Evolutionary conservation across 306 rosid genomes (phyloP).

Genomic region (Prunus armeniaca): DNA sequence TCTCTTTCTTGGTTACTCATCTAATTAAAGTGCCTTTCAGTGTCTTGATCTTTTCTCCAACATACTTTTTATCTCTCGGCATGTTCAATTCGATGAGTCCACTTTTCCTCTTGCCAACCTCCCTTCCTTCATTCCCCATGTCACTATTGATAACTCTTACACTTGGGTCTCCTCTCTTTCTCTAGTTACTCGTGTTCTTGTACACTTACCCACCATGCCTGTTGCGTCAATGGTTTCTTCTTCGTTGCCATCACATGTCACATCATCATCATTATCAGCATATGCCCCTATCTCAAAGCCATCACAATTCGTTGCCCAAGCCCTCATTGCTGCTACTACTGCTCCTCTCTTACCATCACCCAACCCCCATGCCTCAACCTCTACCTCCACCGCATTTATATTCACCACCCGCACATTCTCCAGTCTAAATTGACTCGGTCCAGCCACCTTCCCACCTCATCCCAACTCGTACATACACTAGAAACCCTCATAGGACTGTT

Average conservation of each 20-base stretch:
- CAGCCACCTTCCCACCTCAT: not conserved
- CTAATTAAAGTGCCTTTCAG: not conserved
- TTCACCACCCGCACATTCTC: no score
- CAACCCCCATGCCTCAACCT: not conserved
- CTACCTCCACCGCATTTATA: not conserved
- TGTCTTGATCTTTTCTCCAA: not conserved
- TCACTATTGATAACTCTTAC: not conserved
- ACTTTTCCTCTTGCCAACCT: not conserved
- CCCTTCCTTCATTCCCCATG: not conserved
- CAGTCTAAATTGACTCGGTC: no score
- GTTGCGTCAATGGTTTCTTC: no score
- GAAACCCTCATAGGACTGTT: not conserved
- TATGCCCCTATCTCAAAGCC: not conserved
- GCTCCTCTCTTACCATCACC: not conserved
- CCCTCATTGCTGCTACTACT: not conserved
- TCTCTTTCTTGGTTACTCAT: not conserved
- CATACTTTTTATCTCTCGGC: not conserved
- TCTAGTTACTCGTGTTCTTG: no score
- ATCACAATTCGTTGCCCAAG: not conserved
- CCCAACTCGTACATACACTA: not conserved
- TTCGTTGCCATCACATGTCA: no score
- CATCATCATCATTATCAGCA: not conserved
- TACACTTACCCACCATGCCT: no score
- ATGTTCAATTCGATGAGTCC: not conserved
- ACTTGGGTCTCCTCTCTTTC: not conserved